Evolutionary conservation across 495 filamentous ascomycete species (phyloP), one percentile per base, ranked within the genome.

Genomic region (Endocarpon pusillum): DNA sequence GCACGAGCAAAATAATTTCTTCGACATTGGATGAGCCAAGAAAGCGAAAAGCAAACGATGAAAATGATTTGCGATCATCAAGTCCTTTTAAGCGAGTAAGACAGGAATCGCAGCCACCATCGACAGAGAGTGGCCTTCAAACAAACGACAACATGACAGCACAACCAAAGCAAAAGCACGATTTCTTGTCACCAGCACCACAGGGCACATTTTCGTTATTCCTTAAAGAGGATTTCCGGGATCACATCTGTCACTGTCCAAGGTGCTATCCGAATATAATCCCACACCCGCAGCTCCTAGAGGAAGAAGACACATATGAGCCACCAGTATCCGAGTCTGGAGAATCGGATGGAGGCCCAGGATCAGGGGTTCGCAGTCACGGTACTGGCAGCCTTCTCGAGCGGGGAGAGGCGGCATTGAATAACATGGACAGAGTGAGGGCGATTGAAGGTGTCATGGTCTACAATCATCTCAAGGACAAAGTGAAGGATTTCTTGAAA

Each of bases 381-480:
- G 71, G 70, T 20, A 71, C 70, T 0, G 79, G 78, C 24, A 87
- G 79, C 42, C 55, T 96, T 3, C 71, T 84, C 20, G 85, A 96
- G 18, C 77, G 81, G 14, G 89, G 87, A 24, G 87, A 96, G 51
- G 81, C 78, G 17, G 89, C 85, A 0, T 63, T 97, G 19, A 81
- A 71, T 51, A 86, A 79, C 40, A 72, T 97, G 14, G 89, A 96
- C 51, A 75, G 89, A 2, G 85, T 96, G 12, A 62, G 75, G 14
- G 89, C 89, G 3, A 94, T 97, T 41, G 86, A 97, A 53, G 89
- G 89, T 14, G 87, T 91, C 8, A 93, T 94, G 83, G 83, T 81
- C 9, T 97, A 94, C 53, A 94, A 94, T 44, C 74, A 89, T 41
- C 67, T 97, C 15, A 86, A 87, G 42, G 87, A 94, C 31, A 86